Base-by-base conservation (phyloP, 2,329 filamentous ascomycete species). In the Gnomoniopsis sp. region DNA sequence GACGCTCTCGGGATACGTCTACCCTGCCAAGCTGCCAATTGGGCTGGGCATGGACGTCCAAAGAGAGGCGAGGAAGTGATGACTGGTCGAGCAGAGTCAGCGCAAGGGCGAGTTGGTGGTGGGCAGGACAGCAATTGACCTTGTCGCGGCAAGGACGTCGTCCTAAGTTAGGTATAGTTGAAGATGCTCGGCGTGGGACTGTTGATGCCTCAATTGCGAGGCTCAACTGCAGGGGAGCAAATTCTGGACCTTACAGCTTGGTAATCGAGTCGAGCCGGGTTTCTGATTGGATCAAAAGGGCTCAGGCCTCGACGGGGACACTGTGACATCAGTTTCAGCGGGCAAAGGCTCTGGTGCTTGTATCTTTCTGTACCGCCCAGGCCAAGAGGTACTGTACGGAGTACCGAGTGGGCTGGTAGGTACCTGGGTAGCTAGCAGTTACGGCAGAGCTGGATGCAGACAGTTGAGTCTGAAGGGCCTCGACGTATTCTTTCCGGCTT, bases 191-290 rank as follows among this genome's bases (percentile, higher is more conserved):
- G 53, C 53, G 17, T n/a, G 47, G 36, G 22, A 34, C n/a, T 22
- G 36, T 62, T 36, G 57, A 50, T 62, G 60, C 57, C 57, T 62
- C 57, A 50, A 53, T 59, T 59, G 43, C 52, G 49, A 62, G 60
- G 60, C 60, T 23, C 14, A 23, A 41, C 46, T 36, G 44, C 49
- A 57, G 50, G 49, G 23, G 34, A 41, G 26, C 44, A 33, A 30
- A 12, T 49, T 22, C 46, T 51, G 23, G 12, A 14, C 6, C 17
- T 14, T 11, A 21, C 17, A 17, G 51, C 55, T 49, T 59, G 26
- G 59, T 59, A 55, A 56, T 56, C 21, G 49, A n/a, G 21, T n/a
- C 52, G 59, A 57, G 59, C 59, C 57, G 56, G 54, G 26, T 47
- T n/a, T 53, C 34, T 59, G 56, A 61, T 61, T 61, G 59, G 55